Evolutionary conservation across 2,329 filamentous ascomycete genomes (phyloP).

Genomic region (Scedosporium aurantiacum): DNA sequence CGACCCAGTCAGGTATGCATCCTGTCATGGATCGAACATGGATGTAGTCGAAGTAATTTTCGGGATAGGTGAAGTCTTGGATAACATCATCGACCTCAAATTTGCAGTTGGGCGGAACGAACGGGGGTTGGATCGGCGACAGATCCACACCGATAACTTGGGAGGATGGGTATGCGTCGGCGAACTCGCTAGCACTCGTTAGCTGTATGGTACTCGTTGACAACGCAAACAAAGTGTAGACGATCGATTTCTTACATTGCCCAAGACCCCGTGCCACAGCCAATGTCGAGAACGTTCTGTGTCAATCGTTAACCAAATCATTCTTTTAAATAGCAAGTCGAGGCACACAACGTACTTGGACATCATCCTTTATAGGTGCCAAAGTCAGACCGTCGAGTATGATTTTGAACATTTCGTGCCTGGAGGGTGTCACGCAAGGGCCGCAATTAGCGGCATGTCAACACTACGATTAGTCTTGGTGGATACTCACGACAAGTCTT

Average conservation of each 20-base stretch:
- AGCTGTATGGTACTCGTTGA: background rate
- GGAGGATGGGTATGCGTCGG: slow-evolving; percentile 31
- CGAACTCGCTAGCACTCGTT: slow-evolving; percentile 11
- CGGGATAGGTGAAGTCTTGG: slow-evolving; percentile 33
- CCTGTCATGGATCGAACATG: slow-evolving; percentile 45
- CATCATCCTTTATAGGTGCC: slow-evolving; percentile 19
- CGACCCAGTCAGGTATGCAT: slow-evolving; percentile 39
- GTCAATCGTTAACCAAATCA: background rate
- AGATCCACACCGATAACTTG: slow-evolving; percentile 43
- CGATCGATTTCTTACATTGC: slow-evolving; percentile 16
- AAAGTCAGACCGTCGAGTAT: slow-evolving; percentile 19
- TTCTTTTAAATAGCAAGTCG: background rate
- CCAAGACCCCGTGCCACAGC: slow-evolving; percentile 27
- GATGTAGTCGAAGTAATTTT: slow-evolving; percentile 44
- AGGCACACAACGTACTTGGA: slow-evolving; percentile 14
- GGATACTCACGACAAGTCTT: slow-evolving; percentile 15
- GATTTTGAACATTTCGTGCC: slow-evolving; percentile 18
- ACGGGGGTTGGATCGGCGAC: slow-evolving; percentile 45
- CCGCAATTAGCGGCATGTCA: background rate
- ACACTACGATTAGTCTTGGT: background rate
- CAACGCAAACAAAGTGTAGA: background rate
- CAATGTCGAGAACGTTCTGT: slow-evolving; percentile 22
- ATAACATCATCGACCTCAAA: slow-evolving; percentile 56
- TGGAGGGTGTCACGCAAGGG: background rate
- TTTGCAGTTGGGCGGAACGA: slow-evolving; percentile 49